Conservation (phyloP, 768 basidiomycete species). For the Amanita subjunquillea region DNA sequence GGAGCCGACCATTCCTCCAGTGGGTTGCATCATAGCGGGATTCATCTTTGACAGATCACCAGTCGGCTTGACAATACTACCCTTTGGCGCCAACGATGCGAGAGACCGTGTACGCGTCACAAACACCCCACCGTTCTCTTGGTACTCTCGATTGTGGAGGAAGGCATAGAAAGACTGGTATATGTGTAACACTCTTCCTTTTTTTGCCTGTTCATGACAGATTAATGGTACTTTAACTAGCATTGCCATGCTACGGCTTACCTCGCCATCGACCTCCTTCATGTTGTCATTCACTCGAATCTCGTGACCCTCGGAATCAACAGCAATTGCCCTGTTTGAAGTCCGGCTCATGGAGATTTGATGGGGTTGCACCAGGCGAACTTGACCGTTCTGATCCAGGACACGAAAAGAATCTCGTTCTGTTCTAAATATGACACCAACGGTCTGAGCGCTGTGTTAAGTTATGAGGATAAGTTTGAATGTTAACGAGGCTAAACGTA, state of each 20-base stretch:
- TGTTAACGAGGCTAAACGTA: constrained; percentile 28
- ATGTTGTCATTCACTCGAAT: constrained; percentile 83
- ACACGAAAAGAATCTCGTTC: constrained; percentile 95
- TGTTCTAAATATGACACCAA: constrained; percentile 95
- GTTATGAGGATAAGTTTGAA: constrained; percentile 6
- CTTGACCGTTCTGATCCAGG: constrained; percentile 87
- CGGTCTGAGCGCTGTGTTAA: constrained; percentile 66
- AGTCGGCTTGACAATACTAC: constrained; percentile 52
- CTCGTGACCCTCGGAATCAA: constrained; percentile 83
- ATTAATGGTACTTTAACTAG: constrained; percentile 5
- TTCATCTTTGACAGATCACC: constrained; percentile 89
- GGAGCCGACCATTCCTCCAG: constrained; percentile 74
- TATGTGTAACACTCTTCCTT: constrained; percentile 87
- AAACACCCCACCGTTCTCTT: constrained; percentile 91
- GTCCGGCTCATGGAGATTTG: constrained; percentile 90
- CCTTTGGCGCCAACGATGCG: constrained; percentile 80
- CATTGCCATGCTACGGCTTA: constrained; percentile 22
- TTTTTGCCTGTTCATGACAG: constrained; percentile 44
- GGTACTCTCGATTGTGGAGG: constrained; percentile 83
- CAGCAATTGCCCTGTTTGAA: constrained; percentile 74
- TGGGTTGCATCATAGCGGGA: constrained; percentile 54
- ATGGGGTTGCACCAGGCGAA: constrained; percentile 83
- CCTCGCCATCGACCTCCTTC: constrained; percentile 86
- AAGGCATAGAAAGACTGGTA: constrained; percentile 93
- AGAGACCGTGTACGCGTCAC: constrained; percentile 81